Percentiles rank a stretch among this genome's conserved stretches.
phyloP scores from a whole-genome alignment of 2,329 filamentous ascomycete species.

The Hymenoscyphus albidus region DNA sequence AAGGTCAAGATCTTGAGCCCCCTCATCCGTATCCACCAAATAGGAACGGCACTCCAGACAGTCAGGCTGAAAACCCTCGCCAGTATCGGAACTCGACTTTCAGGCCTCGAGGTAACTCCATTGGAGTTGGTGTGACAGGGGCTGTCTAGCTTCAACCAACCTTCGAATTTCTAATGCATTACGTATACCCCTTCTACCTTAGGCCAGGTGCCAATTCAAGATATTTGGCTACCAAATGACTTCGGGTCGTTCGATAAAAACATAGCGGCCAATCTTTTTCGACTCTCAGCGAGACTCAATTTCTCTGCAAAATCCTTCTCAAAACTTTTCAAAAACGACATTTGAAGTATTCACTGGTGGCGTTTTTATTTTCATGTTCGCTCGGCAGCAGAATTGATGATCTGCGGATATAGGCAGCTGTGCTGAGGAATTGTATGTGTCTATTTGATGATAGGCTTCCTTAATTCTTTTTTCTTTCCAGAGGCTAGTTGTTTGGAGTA shows the following conservation, averaged over 20 bases:
- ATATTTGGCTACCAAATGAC: conserved; percentile 14
- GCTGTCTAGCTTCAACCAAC: conserved; percentile 23
- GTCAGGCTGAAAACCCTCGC: conserved; percentile 26
- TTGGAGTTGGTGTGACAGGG: conserved; percentile 32
- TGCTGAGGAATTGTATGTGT: conserved; percentile 26
- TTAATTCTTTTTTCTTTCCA: conserved; percentile 5
- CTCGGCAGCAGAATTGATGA: conserved; percentile 13
- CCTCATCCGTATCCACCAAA: conserved; percentile 26
- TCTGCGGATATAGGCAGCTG: conserved; percentile 24
- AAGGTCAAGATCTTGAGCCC: conserved; percentile 32
- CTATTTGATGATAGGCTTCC: conserved; percentile 25
- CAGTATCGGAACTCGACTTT: conserved; percentile 32
- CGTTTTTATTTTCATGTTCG: conserved; percentile 20
- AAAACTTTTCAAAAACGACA: conserved; percentile 13
- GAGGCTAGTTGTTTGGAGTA: conserved; percentile 30
- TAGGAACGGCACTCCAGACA: conserved; percentile 35
- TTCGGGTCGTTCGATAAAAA: conserved; percentile 20
- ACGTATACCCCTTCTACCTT: conserved; percentile 23
- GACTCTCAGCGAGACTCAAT: conserved; percentile 13
- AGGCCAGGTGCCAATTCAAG: conserved; percentile 20
- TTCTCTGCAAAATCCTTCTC: conserved; percentile 21
- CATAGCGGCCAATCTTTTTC: conserved; percentile 22
- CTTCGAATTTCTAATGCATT: conserved; percentile 21
- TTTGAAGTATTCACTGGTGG: conserved; percentile 26
- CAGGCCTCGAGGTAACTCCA: conserved; percentile 33